phyloP scores from a whole-genome alignment of 164 flowering plant species.

The Nymphaea colorata region DNA sequence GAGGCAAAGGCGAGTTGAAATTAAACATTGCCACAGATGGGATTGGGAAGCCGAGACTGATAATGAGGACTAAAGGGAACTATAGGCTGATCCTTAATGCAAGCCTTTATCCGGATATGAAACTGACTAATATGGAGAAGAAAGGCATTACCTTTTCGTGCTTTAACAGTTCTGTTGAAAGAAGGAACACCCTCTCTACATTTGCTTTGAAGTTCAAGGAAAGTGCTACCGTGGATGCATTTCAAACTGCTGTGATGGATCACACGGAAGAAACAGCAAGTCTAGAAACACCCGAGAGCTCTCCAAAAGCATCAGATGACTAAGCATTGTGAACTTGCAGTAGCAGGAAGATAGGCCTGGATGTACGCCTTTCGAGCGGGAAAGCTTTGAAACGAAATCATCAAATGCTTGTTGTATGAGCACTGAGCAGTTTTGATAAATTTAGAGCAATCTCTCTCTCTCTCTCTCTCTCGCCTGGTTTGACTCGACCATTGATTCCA shows the following conservation, averaged over 20 bases:
- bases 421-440: too few relatives aligned
- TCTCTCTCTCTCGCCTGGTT: too few relatives aligned
- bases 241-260: slow-evolving; percentile 36
- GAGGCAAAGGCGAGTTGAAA: slow-evolving; percentile 93
- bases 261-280: slow-evolving; percentile 31
- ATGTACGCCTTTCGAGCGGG: neutral
- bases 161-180: slow-evolving; percentile 56
- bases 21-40: slow-evolving; percentile 53
- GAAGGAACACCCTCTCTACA: slow-evolving; percentile 39
- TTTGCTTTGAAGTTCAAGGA: slow-evolving; percentile 81
- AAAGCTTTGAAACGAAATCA: neutral
- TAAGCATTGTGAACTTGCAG: slow-evolving; percentile 7
- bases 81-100: slow-evolving; percentile 77
- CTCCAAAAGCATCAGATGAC: slow-evolving; percentile 60
- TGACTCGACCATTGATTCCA: too few relatives aligned
- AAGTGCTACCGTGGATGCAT: slow-evolving; percentile 51
- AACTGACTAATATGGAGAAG: slow-evolving; percentile 83
- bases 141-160: slow-evolving; percentile 84
- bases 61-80: slow-evolving; percentile 85
- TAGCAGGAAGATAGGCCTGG: neutral
- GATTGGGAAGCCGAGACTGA: slow-evolving; percentile 47
- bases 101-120: slow-evolving; percentile 78
- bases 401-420: too few relatives aligned
- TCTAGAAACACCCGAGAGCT: slow-evolving; percentile 74
- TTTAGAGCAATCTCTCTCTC: too few relatives aligned